These are phyloP conservation scores for Pseudogymnoascus sp. DNA, from an alignment of 2,329 filamentous ascomycete species.

Conservation along the genomic window DNA sequence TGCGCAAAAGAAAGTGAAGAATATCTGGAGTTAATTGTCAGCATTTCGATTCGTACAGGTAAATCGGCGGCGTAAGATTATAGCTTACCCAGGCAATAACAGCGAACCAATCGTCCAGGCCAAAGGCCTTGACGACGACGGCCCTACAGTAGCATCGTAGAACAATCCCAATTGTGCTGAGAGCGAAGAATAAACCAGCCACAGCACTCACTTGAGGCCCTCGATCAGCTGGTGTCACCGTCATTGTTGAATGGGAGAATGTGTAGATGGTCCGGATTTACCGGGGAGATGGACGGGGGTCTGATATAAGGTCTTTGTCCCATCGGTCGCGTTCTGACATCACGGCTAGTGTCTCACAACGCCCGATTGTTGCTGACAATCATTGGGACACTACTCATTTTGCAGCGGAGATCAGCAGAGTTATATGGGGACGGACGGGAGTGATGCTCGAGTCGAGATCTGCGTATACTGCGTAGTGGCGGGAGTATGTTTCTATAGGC, in stretches of 20 bases:
- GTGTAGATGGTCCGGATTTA: neutral
- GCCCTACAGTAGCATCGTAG: constrained; percentile 39
- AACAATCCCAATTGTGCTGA: constrained; percentile 32
- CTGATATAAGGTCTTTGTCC: neutral
- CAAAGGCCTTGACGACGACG: constrained; percentile 35
- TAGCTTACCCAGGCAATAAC: constrained; percentile 36
- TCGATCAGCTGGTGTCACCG: constrained; percentile 1
- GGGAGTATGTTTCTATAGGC: neutral
- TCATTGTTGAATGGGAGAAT: neutral
- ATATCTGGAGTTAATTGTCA: constrained; percentile 2
- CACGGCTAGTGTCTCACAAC: neutral
- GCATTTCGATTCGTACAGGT: neutral
- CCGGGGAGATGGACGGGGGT: neutral
- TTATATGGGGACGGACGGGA: neutral
- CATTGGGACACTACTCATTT: neutral
- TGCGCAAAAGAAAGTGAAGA: constrained; percentile 16
- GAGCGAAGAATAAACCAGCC: constrained; percentile 26
- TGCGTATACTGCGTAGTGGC: neutral
- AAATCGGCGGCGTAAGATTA: neutral
- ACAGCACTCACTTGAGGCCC: constrained; percentile 14
- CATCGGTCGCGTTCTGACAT: neutral
- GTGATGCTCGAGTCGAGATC: neutral
- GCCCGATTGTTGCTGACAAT: neutral
- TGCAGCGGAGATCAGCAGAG: neutral
- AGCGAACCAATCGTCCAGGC: constrained; percentile 42